Percentiles rank a stretch among this genome's conserved stretches.
These are phyloP conservation scores for Syzygium grande DNA, from an alignment of 345 rosid species.

Conservation along the genomic window DNA sequence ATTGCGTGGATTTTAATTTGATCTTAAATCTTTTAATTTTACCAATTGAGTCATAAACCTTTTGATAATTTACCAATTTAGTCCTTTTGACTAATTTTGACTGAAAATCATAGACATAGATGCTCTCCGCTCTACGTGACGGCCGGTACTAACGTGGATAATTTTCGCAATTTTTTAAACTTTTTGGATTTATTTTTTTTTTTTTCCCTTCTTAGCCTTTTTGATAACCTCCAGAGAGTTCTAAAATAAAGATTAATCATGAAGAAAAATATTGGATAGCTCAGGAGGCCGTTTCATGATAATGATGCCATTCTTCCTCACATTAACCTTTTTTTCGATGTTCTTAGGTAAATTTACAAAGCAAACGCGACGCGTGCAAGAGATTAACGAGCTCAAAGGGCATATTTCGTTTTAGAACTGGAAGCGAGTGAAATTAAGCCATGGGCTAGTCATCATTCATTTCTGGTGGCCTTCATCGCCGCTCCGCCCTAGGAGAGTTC, in stretches of 20 bases:
- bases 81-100: background rate
- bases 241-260: too few species aligned
- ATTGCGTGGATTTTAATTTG: background rate
- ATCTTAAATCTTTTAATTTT: rapidly evolving
- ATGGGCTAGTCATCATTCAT: background rate
- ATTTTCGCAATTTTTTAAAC: too few species aligned
- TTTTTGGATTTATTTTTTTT: too few species aligned
- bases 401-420: background rate
- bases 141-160: too few species aligned
- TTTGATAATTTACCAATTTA: background rate
- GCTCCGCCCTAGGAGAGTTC: too few species aligned
- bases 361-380: background rate
- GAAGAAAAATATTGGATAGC: too few species aligned
- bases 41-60: background rate
- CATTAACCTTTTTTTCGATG: too few species aligned
- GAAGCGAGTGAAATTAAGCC: background rate
- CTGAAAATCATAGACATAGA: too few species aligned
- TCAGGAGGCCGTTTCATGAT: background rate
- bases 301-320: background rate
- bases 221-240: background rate
- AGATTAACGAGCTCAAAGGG: background rate
- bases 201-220: background rate
- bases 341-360: background rate
- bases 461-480: background rate
- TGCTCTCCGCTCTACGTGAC: too few species aligned